These are phyloP conservation scores for Pseudogymnoascus sp. DNA, from an alignment of 2,329 filamentous ascomycete genomes.

Conservation along the genomic window DNA sequence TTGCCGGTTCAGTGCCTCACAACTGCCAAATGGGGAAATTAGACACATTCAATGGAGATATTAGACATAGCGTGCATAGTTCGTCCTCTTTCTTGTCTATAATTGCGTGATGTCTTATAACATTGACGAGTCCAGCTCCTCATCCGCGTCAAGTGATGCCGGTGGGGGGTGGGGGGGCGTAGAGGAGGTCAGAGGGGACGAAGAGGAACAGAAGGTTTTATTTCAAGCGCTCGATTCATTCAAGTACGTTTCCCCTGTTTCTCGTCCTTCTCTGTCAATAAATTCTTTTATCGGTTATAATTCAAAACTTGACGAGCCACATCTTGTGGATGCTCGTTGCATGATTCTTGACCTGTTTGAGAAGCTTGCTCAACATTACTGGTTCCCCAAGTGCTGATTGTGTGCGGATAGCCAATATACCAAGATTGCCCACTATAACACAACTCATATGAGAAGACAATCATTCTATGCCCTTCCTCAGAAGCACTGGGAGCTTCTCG, in stretches of 20 bases:
- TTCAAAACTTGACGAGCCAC: background rate
- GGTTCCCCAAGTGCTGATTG: background rate
- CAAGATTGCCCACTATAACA: constrained; percentile 77
- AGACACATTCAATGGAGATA: background rate
- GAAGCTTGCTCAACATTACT: background rate
- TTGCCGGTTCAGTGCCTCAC: background rate
- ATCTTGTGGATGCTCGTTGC: constrained; percentile 5
- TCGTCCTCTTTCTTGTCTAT: constrained; percentile 1
- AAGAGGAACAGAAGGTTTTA: constrained; percentile 73
- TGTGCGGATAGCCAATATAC: constrained; percentile 63
- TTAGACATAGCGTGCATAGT: background rate
- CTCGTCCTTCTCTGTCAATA: background rate
- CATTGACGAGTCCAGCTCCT: constrained; percentile 3
- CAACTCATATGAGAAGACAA: constrained; percentile 82
- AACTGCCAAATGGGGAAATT: background rate
- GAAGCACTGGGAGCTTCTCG: constrained; percentile 74
- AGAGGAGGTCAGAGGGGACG: constrained; percentile 48
- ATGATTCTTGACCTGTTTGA: constrained; percentile 10
- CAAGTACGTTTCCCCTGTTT: constrained; percentile 50
- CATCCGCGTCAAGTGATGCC: background rate
- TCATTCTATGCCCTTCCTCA: constrained; percentile 87
- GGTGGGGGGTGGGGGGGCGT: constrained; percentile 1
- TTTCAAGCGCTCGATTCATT: constrained; percentile 84
- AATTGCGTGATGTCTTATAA: constrained; percentile 1
- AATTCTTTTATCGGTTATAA: background rate